Percentiles rank a stretch among this genome's conserved stretches.
These are phyloP conservation scores for Dioscorea zingiberensis DNA, from an alignment of 106 monocot genomes.

Conservation along the genomic window DNA sequence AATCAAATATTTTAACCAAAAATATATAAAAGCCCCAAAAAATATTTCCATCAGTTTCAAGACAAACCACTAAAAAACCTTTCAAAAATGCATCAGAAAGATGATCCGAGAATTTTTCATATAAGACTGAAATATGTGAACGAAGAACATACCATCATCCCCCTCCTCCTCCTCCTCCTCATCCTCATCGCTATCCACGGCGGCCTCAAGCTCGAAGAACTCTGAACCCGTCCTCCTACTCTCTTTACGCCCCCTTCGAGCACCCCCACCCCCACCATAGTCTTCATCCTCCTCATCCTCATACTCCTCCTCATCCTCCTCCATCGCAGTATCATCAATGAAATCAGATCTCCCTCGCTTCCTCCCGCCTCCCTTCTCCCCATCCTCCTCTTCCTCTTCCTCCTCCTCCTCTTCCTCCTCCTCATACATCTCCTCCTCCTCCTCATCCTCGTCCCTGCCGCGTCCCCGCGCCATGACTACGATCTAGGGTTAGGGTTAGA, in stretches of 20 bases:
- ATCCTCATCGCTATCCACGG: constrained; percentile 60
- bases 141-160: constrained; percentile 55
- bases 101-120: no score
- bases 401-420: constrained; percentile 33
- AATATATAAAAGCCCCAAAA: background rate
- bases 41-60: no score
- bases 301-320: constrained; percentile 71
- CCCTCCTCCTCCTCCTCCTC: constrained; percentile 92
- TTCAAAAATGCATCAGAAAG: no score
- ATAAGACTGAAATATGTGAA: background rate
- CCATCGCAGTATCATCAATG: constrained; percentile 74
- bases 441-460: constrained; percentile 23
- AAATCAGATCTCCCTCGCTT: constrained; percentile 58
- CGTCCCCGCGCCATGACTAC: constrained; percentile 38
- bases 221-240: constrained; percentile 40
- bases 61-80: no score
- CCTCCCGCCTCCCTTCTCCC: constrained; percentile 14
- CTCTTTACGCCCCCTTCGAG: constrained; percentile 30
- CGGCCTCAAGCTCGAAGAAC: constrained; percentile 79
- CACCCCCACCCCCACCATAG: constrained; percentile 18
- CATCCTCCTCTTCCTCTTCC: constrained; percentile 36
- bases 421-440: constrained; percentile 20
- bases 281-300: constrained; percentile 72
- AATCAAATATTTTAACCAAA: background rate
- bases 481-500: background rate